phyloP scores from a whole-genome alignment of 2,329 filamentous ascomycete species.

The Monosporascus sp. region DNA sequence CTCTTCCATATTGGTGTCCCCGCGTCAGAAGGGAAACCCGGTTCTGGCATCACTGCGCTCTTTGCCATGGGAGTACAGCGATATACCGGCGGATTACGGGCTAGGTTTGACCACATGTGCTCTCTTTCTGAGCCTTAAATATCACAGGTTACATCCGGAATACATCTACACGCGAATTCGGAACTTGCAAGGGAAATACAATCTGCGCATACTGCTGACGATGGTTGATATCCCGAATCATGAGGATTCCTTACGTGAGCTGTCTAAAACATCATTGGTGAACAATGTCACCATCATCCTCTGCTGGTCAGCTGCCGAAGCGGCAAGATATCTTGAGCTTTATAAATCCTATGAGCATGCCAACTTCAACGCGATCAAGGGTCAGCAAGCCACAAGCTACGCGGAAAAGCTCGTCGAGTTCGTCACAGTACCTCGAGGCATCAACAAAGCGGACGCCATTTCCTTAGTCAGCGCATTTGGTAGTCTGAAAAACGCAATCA shows the following conservation, averaged over 20 bases:
- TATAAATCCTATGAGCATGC: slow-evolving; percentile 95
- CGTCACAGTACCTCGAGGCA: slow-evolving; percentile 78
- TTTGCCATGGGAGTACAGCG: slow-evolving; percentile 91
- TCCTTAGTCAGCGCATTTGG: slow-evolving; percentile 89
- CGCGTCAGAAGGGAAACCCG: slow-evolving; percentile 91
- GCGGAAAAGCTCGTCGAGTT: slow-evolving; percentile 87
- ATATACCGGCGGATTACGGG: slow-evolving; percentile 92
- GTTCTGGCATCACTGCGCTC: slow-evolving; percentile 77
- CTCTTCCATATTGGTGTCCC: slow-evolving; percentile 82
- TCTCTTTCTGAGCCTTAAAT: slow-evolving; percentile 90
- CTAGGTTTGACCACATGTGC: slow-evolving; percentile 83
- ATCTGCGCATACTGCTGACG: slow-evolving; percentile 75
- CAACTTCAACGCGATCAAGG: slow-evolving; percentile 71
- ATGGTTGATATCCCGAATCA: slow-evolving; percentile 97
- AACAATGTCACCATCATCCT: slow-evolving; percentile 90
- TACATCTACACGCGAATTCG: slow-evolving; percentile 95
- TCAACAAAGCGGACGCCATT: slow-evolving; percentile 94
- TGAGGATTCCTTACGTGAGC: slow-evolving; percentile 80
- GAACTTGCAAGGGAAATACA: slow-evolving; percentile 77
- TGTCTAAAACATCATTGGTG: slow-evolving; percentile 86
- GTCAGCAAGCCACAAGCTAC: slow-evolving; percentile 78
- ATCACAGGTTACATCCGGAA: slow-evolving; percentile 93
- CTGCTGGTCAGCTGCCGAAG: slow-evolving; percentile 92
- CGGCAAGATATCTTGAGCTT: slow-evolving; percentile 85
- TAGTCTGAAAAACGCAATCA: slow-evolving; percentile 78